Evolutionary conservation across 805 yeast genomes (phyloP).

Genomic region (Kazachstania kunashirensis): DNA sequence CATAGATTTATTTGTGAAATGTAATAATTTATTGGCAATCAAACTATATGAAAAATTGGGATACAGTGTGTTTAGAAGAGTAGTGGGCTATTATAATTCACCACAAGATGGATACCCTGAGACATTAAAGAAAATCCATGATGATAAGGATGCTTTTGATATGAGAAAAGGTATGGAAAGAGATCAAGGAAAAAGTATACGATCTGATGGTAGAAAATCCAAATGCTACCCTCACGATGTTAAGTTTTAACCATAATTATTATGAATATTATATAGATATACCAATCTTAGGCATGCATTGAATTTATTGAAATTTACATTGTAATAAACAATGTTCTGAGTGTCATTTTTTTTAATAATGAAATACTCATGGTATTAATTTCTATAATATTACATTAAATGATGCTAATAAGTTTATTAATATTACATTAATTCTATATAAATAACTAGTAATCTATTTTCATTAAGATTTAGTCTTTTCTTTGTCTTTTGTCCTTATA

Average conservation of each 20-base stretch:
- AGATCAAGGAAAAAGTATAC: conserved; percentile 43
- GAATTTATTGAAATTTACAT: too few relatives aligned
- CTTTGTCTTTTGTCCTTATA: conserved; percentile 28
- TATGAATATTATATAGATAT: not conserved
- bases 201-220: conserved; percentile 51
- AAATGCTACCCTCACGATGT: conserved; percentile 61
- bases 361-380: too few relatives aligned
- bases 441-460: too few relatives aligned
- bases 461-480: too few relatives aligned
- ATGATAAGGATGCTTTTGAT: conserved; percentile 78
- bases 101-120: conserved; percentile 36
- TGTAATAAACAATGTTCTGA: too few relatives aligned
- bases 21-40: conserved; percentile 71
- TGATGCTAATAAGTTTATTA: too few relatives aligned
- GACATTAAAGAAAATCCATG: conserved; percentile 40
- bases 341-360: too few relatives aligned
- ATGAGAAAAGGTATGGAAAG: conserved; percentile 61
- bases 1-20: conserved; percentile 84
- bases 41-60: conserved; percentile 80
- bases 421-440: too few relatives aligned
- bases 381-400: too few relatives aligned
- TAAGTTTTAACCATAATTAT: conserved; percentile 33
- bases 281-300: too few relatives aligned
- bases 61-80: conserved; percentile 75
- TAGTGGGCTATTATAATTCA: conserved; percentile 74